Evolutionary conservation across 495 filamentous ascomycete genomes (phyloP).

Genomic region (Neurospora africana): DNA sequence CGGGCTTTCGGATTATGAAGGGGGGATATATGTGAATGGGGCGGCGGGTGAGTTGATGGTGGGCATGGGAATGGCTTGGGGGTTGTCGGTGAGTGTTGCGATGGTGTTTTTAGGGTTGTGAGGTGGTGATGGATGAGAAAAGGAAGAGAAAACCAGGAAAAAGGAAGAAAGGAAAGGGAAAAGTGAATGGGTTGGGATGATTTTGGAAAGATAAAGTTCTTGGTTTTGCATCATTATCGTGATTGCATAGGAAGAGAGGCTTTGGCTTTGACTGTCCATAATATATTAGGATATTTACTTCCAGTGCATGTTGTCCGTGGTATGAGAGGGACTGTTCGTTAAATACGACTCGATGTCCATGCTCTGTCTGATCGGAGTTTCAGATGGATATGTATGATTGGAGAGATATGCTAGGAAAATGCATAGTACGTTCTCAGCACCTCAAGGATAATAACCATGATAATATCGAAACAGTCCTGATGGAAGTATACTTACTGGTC

Average conservation of each 20-base stretch:
- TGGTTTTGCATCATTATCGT: not conserved
- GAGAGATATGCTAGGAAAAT: not conserved
- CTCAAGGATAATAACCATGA: not conserved
- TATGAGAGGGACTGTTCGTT: not conserved
- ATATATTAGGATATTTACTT: not conserved
- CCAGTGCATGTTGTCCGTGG: not conserved
- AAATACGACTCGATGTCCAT: not conserved
- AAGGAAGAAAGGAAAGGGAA: not conserved
- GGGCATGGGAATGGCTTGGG: not conserved
- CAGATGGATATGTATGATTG: not conserved
- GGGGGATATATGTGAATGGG: slow-evolving; percentile 1
- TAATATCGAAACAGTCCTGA: not conserved
- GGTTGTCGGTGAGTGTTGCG: not conserved
- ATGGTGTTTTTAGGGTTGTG: not conserved
- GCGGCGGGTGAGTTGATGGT: not conserved
- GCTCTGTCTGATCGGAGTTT: not conserved
- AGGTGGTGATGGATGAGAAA: not conserved
- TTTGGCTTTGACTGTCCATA: not conserved
- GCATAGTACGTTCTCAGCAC: not conserved
- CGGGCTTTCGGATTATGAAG: slow-evolving; percentile 12
- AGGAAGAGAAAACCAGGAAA: not conserved
- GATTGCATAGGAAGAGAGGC: not conserved
- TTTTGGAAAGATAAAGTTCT: not conserved
- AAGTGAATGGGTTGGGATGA: not conserved
- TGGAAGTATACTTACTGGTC: not conserved